Base-by-base conservation (phyloP, 2,329 filamentous ascomycete genomes). In the Penicillium sp. region DNA sequence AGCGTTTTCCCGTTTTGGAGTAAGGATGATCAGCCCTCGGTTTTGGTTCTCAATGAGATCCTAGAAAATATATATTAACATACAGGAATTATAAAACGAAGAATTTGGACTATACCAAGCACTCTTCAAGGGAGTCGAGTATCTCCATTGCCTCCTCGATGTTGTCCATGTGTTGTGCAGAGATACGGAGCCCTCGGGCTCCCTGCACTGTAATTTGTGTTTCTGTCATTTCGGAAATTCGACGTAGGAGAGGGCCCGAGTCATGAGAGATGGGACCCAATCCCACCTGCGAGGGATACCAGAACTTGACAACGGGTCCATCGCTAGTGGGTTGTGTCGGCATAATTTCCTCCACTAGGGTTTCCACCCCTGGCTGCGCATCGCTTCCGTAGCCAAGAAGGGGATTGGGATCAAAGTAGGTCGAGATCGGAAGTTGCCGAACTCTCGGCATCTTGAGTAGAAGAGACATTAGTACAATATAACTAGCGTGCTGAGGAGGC, bases 71-170 rank as follows among this genome's bases (percentile, higher is more conserved):
- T 52, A 13, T 19, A 33, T 56, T 33, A 56, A 21, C 48, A 27
- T 6, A n/a, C 10, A 6, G 7, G 4, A 39, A 13, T 16, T 10
- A 0, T 2, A 29, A 33, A 15, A 25, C 3, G 3, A 15, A 11
- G 15, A 39, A 11, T 13, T 1, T 21, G 15, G 8, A 40, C 29
- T 25, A 29, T 56, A 56, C 53, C 31, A 51, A 38, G 34, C 53
- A 56, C 46, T 39, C 48, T 13, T 43, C 47, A 40, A 52, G 33
- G 13, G 31, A 33, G n/a, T 43, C n/a, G 16, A 56, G 53, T 40
- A 21, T 40, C 29, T 40, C 25, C 16, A 40, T 39, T 25, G 48
- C 40, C 16, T n/a, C 10, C 5, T 38, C 15, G 9, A 45, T 33
- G 11, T 52, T 23, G 7, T 27, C 25, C 33, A 38, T 33, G 8